phyloP scores from a whole-genome alignment of 2,329 filamentous ascomycete genomes.

The Nectriaceae sp. region DNA sequence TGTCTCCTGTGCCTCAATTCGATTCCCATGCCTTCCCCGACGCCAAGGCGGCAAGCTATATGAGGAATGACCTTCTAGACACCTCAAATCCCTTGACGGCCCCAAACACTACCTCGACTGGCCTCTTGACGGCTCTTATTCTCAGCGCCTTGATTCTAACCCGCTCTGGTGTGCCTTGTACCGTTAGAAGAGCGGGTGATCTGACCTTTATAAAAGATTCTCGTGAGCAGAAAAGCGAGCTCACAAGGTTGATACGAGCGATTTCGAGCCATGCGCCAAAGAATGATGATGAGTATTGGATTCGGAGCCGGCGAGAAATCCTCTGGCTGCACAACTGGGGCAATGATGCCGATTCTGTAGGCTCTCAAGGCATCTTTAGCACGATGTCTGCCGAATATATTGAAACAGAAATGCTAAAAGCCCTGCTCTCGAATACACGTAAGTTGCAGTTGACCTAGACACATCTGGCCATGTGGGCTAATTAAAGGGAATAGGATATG shows the following conservation, averaged over 20 bases:
- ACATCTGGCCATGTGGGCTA: neutral
- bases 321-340: constrained; percentile 78
- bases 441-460: constrained; percentile 33
- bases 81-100: constrained; percentile 66
- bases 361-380: constrained; percentile 61
- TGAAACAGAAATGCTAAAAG: constrained; percentile 71
- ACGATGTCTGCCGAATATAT: constrained; percentile 61
- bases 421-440: constrained; percentile 63
- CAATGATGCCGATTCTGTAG: constrained; percentile 39
- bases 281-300: constrained; percentile 66
- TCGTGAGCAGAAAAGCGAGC: constrained; percentile 63
- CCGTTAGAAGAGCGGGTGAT: constrained; percentile 58
- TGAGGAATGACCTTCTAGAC: constrained; percentile 52
- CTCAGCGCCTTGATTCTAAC: constrained; percentile 61
- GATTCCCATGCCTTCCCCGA: constrained; percentile 22
- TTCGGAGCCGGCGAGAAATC: constrained; percentile 61
- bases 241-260: constrained; percentile 59
- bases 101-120: constrained; percentile 56
- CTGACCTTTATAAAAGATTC: constrained; percentile 64
- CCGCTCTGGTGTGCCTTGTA: constrained; percentile 50
- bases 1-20: constrained; percentile 41
- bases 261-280: constrained; percentile 52
- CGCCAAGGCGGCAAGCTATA: constrained; percentile 29
- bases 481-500: constrained; percentile 50
- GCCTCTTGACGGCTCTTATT: constrained; percentile 63